Evolutionary conservation across 2,329 filamentous ascomycete genomes (phyloP), one percentile per base, ranked within the genome.

Genomic region (Penicillium sp.): DNA sequence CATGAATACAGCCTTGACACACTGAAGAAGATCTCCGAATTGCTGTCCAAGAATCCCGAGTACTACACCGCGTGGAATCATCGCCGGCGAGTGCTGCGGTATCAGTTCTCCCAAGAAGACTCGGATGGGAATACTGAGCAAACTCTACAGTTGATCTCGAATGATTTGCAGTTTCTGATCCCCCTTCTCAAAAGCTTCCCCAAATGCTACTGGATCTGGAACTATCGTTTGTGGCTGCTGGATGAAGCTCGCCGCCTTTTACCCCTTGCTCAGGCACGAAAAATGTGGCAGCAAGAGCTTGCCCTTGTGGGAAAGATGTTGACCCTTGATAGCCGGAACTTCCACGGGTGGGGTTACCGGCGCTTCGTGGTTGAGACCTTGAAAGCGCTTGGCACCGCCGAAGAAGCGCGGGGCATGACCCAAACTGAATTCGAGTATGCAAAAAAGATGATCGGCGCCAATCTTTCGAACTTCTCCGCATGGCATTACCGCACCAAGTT

Each of bases 161-260:
- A 83, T 51, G 94, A 99, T 70, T 80, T 99, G 32, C 77, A 78
- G 45, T 96, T 97, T 68, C 87, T 93, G 32, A 84, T 97, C 39
- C 90, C 90, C 0, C 81, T 99, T 18, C 83, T 99, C 46, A 82
- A 90, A 60, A 85, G 91, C 61, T 93, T 86, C 61, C 94, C 94
- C 6, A 99, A 99, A 73, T 97, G 94, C 80, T 99, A 99, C 77
- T 97, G 94, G 93, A 93, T 99, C 67, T 99, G 94, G 94, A 96
- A 96, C 64, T 93, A 97, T 74, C 87, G 94, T 27, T 76, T 88
- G 43, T 99, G 94, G 92, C 78, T 93, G 3, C 79, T 99, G 13
- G 79, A 87, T 50, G 84, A 90, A 70, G 86, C 87, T 32, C 89
- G 88, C 44, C 70, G 79, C 11, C 79, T 86, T 16, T 78, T 96